Base-by-base conservation (phyloP, 441 rosid genomes). In the Erodium trifolium region DNA sequence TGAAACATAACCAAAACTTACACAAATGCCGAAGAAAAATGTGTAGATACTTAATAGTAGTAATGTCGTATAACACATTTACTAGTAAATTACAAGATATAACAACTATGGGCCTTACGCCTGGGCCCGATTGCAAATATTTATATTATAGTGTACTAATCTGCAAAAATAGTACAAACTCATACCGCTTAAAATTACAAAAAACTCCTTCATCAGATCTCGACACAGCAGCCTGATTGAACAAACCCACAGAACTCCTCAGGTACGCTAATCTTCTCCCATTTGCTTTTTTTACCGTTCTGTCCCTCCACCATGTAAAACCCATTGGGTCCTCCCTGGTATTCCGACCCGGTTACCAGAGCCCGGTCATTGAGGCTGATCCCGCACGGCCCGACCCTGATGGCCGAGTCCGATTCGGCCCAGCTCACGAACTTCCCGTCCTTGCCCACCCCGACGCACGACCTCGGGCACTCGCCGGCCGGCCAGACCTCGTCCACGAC, bases 141-240 rank as follows among this genome's bases (percentile, higher is more conserved):
- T 3, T 31, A n/a, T 3, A 31, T 31, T 1, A 31, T 31, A 31
- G 35, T 31, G 3, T 1, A 3, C 35, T 31, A 31, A 31, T 39
- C 45, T 39, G 1, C 9, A 39, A 39, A 39, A 39, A 39, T 39
- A 39, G 45, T 39, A 39, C 45, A 39, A 7, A 39, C 45, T 39
- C 4, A 7, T 39, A 8, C 2, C n/a, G n/a, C n/a, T n/a, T n/a
- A 0, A 39, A 39, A 39, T 39, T 2, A 39, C 45, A 39, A 2
- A 39, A 39, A 39, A 39, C 45, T 39, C 45, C 45, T 39, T 39
- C 57, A 51, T 76, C 70, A 83, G 31, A 81, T 71, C 74, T 83
- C 83, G 7, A 76, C 75, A 29, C 73, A 79, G 76, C 87, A 84
- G n/a, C 87, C 84, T 3, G 87, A 82, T 37, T 80, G 87, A 51